Evolutionary conservation across 306 rosid genomes (phyloP).

Genomic region (Cicer judaicum): DNA sequence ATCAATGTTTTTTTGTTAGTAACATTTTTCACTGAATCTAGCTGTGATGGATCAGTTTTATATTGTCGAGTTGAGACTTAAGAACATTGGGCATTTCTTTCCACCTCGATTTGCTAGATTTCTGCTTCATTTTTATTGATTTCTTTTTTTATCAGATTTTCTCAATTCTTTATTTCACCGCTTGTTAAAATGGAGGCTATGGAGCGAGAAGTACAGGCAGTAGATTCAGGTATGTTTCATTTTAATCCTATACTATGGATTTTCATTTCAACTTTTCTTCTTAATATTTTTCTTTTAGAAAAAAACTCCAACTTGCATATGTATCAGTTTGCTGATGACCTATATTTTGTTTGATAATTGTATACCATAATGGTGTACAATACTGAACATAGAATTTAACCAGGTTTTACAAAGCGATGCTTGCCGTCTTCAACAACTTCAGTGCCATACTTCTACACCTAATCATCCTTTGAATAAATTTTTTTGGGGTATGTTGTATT

Average conservation of each 20-base stretch:
- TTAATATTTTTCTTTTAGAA: not conserved
- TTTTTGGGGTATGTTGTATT: conserved; percentile 73
- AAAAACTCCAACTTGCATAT: conserved; percentile 32
- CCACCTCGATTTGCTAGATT: conserved; percentile 31
- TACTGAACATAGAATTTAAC: conserved; percentile 76
- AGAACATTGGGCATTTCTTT: conserved; percentile 19
- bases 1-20: conserved; percentile 23
- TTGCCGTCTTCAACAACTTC: conserved; percentile 94
- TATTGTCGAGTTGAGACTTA: conserved; percentile 9
- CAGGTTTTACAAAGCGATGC: conserved; percentile 86
- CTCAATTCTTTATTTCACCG: conserved; percentile 95
- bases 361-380: conserved; percentile 49
- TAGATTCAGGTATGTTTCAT: conserved; percentile 81
- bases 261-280: conserved; percentile 28
- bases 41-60: conserved; percentile 21
- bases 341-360: conserved; percentile 47
- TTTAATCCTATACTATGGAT: conserved; percentile 34
- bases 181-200: conserved; percentile 89
- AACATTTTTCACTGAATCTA: conserved; percentile 17
- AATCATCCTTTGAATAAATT: conserved; percentile 89
- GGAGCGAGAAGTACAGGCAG: conserved; percentile 96
- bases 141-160: conserved; percentile 67
- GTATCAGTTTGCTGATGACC: conserved; percentile 43
- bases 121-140: conserved; percentile 36
- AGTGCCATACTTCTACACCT: conserved; percentile 75